These are phyloP conservation scores for Salvia sclarea DNA, from an alignment of 305 asterid genomes.

Conservation along the genomic window DNA sequence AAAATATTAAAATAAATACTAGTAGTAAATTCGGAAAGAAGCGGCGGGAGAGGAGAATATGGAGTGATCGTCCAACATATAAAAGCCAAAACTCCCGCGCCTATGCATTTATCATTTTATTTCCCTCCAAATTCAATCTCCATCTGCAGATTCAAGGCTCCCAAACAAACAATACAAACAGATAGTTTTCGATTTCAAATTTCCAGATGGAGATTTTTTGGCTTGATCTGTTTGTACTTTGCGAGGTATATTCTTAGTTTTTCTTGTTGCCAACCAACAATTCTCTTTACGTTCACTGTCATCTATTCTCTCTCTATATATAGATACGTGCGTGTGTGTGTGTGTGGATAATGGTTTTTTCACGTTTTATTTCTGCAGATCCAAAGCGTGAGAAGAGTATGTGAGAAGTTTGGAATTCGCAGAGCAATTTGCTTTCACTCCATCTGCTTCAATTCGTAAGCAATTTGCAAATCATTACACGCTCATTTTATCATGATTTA, in stretches of 20 bases:
- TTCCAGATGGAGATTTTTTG: slow-evolving; percentile 40
- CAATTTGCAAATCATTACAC: neutral
- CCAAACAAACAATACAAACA: slow-evolving; percentile 3
- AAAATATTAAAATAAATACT: too few relatives aligned
- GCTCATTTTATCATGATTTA: neutral
- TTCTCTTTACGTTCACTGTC: neutral
- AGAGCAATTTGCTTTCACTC: neutral
- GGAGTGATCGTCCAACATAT: neutral
- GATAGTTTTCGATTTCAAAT: neutral
- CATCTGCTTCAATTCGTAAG: neutral
- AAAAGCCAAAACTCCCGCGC: neutral
- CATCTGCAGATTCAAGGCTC: neutral
- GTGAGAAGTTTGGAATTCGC: slow-evolving; percentile 39
- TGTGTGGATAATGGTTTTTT: too few relatives aligned
- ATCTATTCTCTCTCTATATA: neutral
- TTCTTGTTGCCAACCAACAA: neutral
- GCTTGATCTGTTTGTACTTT: slow-evolving; percentile 42
- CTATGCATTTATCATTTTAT: neutral
- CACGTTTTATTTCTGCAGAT: too few relatives aligned
- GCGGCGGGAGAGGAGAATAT: neutral
- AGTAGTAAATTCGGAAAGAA: neutral
- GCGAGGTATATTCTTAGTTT: slow-evolving; percentile 36
- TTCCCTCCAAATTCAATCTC: neutral
- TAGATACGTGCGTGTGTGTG: too few relatives aligned
- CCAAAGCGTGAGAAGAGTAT: slow-evolving; percentile 44